Evolutionary conservation across 176 grass and related monocot genomes (phyloP).

Genomic region (Chloris gayana): DNA sequence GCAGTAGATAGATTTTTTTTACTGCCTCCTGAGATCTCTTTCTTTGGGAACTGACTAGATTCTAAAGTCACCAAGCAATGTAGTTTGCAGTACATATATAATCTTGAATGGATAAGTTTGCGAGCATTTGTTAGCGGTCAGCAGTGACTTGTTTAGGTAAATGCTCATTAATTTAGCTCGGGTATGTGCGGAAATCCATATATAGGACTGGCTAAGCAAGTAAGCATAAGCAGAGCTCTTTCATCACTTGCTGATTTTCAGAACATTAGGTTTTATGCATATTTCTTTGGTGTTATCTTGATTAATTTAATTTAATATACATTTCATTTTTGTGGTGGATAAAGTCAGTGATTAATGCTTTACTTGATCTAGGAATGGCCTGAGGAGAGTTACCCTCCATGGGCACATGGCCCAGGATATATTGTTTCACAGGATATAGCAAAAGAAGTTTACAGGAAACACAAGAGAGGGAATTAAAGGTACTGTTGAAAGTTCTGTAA

Average conservation of each 20-base stretch:
- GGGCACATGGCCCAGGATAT: conserved; percentile 99
- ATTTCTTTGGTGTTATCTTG: conserved; percentile 2
- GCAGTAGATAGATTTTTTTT: not conserved
- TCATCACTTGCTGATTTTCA: conserved; percentile 16
- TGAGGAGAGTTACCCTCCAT: conserved; percentile 91
- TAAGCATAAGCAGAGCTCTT: not conserved
- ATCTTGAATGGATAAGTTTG: too few species aligned
- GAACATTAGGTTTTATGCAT: conserved; percentile 5
- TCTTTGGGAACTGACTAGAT: not conserved
- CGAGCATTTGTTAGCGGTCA: too few species aligned
- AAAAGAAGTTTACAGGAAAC: conserved; percentile 72
- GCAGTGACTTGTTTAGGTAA: not conserved
- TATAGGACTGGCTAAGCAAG: conserved; percentile 13
- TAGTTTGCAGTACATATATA: not conserved
- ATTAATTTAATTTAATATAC: conserved; percentile 18
- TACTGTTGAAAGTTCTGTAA: conserved; percentile 26
- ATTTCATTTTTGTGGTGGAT: not conserved
- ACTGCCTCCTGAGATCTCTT: not conserved
- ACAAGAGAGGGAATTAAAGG: conserved; percentile 84
- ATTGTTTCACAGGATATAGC: conserved; percentile 89
- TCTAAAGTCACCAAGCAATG: not conserved
- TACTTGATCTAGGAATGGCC: conserved; percentile 83
- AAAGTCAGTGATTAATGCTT: conserved; percentile 14
- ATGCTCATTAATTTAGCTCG: not conserved
- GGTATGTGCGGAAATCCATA: not conserved